A percentile compares a stretch with the other conserved stretches of the same genome.
phyloP scores from a whole-genome alignment of 805 yeast species.

The Peterozyma xylosa region DNA sequence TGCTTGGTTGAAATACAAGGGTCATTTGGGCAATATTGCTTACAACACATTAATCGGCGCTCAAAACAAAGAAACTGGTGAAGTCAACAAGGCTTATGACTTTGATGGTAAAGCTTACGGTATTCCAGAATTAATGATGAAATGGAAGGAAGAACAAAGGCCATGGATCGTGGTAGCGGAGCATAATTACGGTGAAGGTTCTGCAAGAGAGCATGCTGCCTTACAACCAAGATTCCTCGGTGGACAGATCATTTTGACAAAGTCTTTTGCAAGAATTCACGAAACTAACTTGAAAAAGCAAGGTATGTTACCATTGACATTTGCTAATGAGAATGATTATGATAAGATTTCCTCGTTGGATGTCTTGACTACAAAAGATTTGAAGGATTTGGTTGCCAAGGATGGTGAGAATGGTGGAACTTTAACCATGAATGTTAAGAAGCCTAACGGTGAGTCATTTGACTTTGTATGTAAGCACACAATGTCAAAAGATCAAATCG shows the following conservation, averaged over 20 bases:
- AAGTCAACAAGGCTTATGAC: constrained; percentile 86
- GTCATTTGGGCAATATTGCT: constrained; percentile 92
- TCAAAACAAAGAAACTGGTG: constrained; percentile 93
- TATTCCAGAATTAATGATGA: constrained; percentile 94
- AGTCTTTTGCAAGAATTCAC: constrained; percentile 96
- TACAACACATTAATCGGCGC: constrained; percentile 96
- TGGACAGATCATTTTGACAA: constrained; percentile 80
- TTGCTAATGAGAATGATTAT: constrained; percentile 85
- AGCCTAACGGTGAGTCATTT: constrained; percentile 62
- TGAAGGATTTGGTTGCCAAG: constrained; percentile 69
- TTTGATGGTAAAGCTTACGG: constrained; percentile 68
- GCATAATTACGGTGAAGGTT: constrained; percentile 98
- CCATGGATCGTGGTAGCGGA: constrained; percentile 97
- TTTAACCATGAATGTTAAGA: constrained; percentile 64
- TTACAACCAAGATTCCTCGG: constrained; percentile 92
- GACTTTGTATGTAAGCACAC: constrained; percentile 82
- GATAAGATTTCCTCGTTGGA: constrained; percentile 77
- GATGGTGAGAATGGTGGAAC: constrained; percentile 86
- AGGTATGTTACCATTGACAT: constrained; percentile 93
- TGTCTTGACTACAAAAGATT: constrained; percentile 63
- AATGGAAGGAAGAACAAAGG: constrained; percentile 78
- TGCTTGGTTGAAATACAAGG: constrained; percentile 97
- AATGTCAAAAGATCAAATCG: constrained; percentile 94
- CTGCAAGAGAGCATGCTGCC: constrained; percentile 99
- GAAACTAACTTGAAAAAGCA: constrained; percentile 97